These are phyloP conservation scores for Diaporthe citriasiana DNA, from an alignment of 2,329 filamentous ascomycete species.

Conservation along the genomic window DNA sequence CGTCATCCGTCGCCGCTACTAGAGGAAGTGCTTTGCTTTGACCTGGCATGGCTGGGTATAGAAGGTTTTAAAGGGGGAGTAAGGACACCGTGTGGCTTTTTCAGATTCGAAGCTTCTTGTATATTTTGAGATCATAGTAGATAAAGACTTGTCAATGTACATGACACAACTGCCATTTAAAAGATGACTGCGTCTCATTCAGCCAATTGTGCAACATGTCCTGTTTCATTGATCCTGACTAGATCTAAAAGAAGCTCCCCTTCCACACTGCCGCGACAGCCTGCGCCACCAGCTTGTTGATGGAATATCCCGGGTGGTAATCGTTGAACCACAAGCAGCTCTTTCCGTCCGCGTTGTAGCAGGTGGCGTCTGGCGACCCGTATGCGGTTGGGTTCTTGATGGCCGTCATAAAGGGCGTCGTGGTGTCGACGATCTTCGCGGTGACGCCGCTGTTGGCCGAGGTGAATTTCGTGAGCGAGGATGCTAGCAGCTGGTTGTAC, in stretches of 20 bases:
- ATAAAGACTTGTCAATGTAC: slow-evolving; percentile 18
- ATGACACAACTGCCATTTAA: slow-evolving; percentile 10
- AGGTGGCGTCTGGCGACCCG: slow-evolving; percentile 58
- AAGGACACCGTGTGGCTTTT: neutral
- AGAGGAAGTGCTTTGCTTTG: neutral
- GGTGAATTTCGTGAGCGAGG: slow-evolving; percentile 51
- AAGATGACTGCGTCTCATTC: neutral
- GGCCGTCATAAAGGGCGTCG: slow-evolving; percentile 57
- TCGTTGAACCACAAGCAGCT: slow-evolving; percentile 62
- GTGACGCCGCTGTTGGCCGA: slow-evolving; percentile 52
- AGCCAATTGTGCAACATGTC: neutral
- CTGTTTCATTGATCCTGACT: no score
- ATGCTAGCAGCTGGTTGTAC: slow-evolving; percentile 55
- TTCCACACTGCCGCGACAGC: slow-evolving; percentile 52
- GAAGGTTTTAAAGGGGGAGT: slow-evolving; percentile 17
- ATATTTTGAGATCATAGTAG: slow-evolving; percentile 23
- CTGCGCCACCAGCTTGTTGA: slow-evolving; percentile 57
- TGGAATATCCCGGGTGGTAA: slow-evolving; percentile 58
- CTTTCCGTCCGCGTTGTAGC: slow-evolving; percentile 57
- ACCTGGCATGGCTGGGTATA: slow-evolving; percentile 10
- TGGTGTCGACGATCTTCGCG: slow-evolving; percentile 57
- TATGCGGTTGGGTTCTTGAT: slow-evolving; percentile 58
- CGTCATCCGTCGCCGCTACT: slow-evolving; percentile 20
- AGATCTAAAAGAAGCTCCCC: slow-evolving; percentile 47
- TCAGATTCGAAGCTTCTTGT: slow-evolving; percentile 32